Base-by-base conservation (phyloP, 257 asterid species). In the Misopates orontium region DNA sequence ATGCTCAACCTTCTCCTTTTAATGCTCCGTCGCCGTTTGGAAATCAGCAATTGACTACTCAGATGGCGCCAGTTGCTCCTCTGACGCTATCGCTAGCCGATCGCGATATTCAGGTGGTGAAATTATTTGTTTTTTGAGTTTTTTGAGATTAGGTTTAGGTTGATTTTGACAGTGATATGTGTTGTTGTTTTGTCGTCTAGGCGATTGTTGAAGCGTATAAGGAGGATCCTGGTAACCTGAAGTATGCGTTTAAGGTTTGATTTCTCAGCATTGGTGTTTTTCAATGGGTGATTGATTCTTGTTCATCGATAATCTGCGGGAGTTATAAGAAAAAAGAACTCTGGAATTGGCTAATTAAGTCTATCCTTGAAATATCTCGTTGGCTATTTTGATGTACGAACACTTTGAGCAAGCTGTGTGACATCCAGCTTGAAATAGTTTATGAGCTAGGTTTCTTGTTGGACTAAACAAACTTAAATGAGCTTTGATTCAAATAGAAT, bases 11-110 rank as follows among this genome's bases (percentile, higher is more conserved):
- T 16, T 70, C 84, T 64, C 86, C 91, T 22, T 84, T 80, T 60
- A 48, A 71, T 78, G 74, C 81, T 39, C 57, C 84, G 16, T 67
- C 73, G 52, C 82, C 80, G 74, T 81, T 82, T 56, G 73, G 79
- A 75, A 89, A 84, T 75, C 78, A 85, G 72, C 99, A 88, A 58
- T 75, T 90, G 79, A 90, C 96, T 48, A 94, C 99, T 71, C 97
- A 90, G 83, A 94, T 94, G 99, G 99, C 99, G 59, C 96, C 99
- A 0, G 96, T 90, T 14, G 87, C 99, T 60, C 97, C 99, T 20
- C 87, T 90, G 18, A 94, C 96, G 3, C 83, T 88, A 70, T 94
- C 99, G 39, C 83, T 94, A 7, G 95, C 97, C 21, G 99, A 94
- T 81, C 91, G 97, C 21, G 99, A 94, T 71, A 82, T 93, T 60